Evolutionary conservation across 306 rosid genomes (phyloP).

Genomic region (Argentina anserina): DNA sequence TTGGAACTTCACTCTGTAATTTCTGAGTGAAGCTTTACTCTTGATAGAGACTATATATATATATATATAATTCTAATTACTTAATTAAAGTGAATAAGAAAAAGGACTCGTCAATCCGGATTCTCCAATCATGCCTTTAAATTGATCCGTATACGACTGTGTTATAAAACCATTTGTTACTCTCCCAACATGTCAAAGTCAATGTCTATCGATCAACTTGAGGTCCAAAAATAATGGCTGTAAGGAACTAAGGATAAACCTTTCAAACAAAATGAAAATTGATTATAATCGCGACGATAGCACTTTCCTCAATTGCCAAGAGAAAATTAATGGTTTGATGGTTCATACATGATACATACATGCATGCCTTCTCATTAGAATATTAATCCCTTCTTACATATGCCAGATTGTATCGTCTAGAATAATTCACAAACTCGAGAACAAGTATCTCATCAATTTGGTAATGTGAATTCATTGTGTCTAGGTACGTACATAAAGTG

Average conservation of each 20-base stretch:
- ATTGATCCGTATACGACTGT: conserved; percentile 2
- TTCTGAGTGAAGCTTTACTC: too few relatives aligned
- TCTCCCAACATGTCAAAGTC: conserved; percentile 46
- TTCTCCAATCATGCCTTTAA: conserved; percentile 32
- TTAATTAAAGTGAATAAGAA: not conserved
- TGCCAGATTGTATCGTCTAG: too few relatives aligned
- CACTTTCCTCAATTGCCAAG: too few relatives aligned
- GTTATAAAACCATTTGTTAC: conserved; percentile 9
- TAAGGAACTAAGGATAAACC: too few relatives aligned
- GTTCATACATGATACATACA: too few relatives aligned
- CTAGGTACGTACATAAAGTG: not conserved
- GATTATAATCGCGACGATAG: not conserved
- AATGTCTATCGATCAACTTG: conserved; percentile 48
- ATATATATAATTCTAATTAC: too few relatives aligned
- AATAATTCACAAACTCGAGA: not conserved
- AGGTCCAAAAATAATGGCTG: conserved; percentile 26
- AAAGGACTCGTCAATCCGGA: conserved; percentile 7
- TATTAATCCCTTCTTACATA: too few relatives aligned
- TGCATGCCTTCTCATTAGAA: too few relatives aligned
- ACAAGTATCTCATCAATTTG: not conserved
- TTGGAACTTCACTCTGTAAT: too few relatives aligned
- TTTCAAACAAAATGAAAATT: not conserved
- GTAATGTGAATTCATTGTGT: conserved; percentile 1
- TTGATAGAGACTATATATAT: too few relatives aligned
- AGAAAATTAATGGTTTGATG: too few relatives aligned